These are phyloP conservation scores for Trichodelitschia bisporula DNA, from an alignment of 495 filamentous ascomycete species.

Conservation along the genomic window DNA sequence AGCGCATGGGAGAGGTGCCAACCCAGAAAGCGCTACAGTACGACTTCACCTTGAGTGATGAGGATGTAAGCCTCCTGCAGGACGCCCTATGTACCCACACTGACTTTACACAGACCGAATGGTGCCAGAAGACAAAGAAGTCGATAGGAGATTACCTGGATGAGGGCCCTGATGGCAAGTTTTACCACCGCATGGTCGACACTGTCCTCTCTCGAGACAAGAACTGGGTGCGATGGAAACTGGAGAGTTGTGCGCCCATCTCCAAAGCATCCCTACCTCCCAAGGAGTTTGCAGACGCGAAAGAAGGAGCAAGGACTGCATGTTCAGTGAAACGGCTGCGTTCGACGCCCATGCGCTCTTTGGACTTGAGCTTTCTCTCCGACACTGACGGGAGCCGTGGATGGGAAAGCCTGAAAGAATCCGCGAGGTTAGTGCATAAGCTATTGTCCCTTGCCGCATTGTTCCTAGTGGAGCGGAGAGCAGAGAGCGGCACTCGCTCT, in stretches of 20 bases:
- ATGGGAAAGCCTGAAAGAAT: conserved; percentile 31
- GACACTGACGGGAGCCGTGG: conserved; percentile 28
- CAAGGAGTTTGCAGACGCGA: conserved; percentile 38
- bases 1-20: conserved; percentile 41
- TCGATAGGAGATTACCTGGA: conserved; percentile 58
- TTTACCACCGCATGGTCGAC: conserved; percentile 90
- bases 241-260: conserved; percentile 74
- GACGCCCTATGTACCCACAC: conserved; percentile 1
- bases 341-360: conserved; percentile 37
- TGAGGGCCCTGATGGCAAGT: conserved; percentile 53
- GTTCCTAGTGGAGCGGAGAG: too few relatives aligned
- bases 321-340: conserved; percentile 43
- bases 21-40: conserved; percentile 61
- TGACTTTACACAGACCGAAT: conserved; percentile 32
- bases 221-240: conserved; percentile 96
- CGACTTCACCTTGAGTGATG: conserved; percentile 44
- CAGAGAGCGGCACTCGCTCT: too few relatives aligned
- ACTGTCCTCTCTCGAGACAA: conserved; percentile 86
- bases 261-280: conserved; percentile 43
- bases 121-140: conserved; percentile 48
- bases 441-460: too few relatives aligned
- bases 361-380: conserved; percentile 53
- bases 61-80: conserved; percentile 36
- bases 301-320: conserved; percentile 32
- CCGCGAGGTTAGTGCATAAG: conserved; percentile 25